Conservation (phyloP, 371 early-diverging fungal genomes). For the Mortierella sp. region DNA sequence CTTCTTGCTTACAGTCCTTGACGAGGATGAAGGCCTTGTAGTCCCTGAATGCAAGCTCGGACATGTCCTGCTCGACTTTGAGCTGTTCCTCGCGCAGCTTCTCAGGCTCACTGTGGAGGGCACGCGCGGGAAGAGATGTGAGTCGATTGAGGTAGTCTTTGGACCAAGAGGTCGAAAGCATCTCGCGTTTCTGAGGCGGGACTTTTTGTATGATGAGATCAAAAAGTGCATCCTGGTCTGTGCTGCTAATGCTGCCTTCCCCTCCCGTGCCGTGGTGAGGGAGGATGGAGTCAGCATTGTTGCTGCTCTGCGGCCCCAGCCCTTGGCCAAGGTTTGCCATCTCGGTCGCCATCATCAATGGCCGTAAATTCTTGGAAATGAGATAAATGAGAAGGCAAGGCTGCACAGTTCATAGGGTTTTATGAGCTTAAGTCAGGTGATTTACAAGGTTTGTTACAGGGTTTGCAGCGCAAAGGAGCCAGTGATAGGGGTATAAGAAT, state of each 20-base stretch:
- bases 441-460: too few relatives aligned
- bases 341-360: conserved; percentile 17
- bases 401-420: neutral
- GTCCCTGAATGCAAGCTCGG: conserved; percentile 76
- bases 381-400: neutral
- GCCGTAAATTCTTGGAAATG: too few relatives aligned
- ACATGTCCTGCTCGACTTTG: conserved; percentile 71
- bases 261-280: too few relatives aligned
- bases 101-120: conserved; percentile 65
- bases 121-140: conserved; percentile 67
- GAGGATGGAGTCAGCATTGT: neutral
- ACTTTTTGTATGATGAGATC: conserved; percentile 50
- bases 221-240: conserved; percentile 52
- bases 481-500: neutral
- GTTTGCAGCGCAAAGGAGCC: too few relatives aligned
- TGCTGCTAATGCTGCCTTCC: conserved; percentile 17
- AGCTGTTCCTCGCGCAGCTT: conserved; percentile 64
- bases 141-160: conserved; percentile 73
- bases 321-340: neutral
- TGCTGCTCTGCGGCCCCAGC: conserved; percentile 1
- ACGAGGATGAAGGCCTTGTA: conserved; percentile 77
- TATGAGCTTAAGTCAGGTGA: too few relatives aligned
- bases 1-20: conserved; percentile 68
- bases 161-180: conserved; percentile 59
- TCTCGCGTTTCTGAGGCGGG: conserved; percentile 43